phyloP scores from a whole-genome alignment of 2,329 filamentous ascomycete species.

The Aspergillus awamori region DNA sequence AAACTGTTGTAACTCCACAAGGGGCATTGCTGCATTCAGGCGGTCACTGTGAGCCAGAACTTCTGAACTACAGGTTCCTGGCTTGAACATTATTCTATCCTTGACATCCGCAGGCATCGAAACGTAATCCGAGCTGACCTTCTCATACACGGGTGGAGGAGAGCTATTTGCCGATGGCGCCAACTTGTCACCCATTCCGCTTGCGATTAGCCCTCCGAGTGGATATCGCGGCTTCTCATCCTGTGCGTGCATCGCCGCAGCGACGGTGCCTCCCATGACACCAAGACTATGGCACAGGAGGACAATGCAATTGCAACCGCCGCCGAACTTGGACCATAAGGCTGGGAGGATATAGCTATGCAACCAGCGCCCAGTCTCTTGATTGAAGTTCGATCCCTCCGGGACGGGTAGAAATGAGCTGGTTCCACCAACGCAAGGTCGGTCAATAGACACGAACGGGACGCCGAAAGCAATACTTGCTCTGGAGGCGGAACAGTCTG shows the following conservation, averaged over 20 bases:
- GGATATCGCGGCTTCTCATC: constrained; percentile 4
- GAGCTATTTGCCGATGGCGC: not conserved
- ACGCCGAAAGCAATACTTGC: constrained; percentile 4
- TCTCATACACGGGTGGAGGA: not conserved
- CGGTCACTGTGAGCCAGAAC: not conserved
- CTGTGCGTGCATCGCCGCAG: constrained; percentile 6
- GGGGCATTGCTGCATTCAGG: not conserved
- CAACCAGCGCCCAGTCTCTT: constrained; percentile 8
- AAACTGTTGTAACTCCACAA: not conserved
- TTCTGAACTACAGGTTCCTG: not conserved
- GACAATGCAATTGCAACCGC: constrained; percentile 6
- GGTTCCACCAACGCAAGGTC: constrained; percentile 8
- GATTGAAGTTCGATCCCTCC: constrained; percentile 1
- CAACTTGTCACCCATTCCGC: constrained; percentile 1
- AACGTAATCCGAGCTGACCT: not conserved
- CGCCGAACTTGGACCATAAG: constrained; percentile 8
- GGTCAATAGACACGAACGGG: constrained; percentile 12
- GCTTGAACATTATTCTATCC: constrained; percentile 6
- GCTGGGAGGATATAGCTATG: constrained; percentile 6
- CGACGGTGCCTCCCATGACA: constrained; percentile 7
- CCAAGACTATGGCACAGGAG: constrained; percentile 11
- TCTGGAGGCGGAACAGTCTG: not conserved
- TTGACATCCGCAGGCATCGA: constrained; percentile 3
- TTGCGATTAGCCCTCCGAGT: constrained; percentile 9
- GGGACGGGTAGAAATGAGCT: constrained; percentile 5